These are phyloP conservation scores for Auricularia cornea DNA, from an alignment of 768 basidiomycete species.

Conservation along the genomic window DNA sequence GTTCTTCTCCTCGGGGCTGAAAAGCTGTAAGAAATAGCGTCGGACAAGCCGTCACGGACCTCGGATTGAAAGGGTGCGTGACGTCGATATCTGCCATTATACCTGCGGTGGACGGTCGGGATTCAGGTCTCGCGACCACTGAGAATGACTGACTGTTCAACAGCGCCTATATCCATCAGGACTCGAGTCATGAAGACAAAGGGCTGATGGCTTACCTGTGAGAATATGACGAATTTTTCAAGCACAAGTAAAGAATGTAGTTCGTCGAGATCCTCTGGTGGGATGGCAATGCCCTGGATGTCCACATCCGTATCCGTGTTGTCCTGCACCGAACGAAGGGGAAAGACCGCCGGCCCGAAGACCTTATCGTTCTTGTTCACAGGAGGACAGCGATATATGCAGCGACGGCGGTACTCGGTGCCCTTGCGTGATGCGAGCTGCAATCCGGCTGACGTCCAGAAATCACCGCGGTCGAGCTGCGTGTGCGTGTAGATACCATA, in stretches of 20 bases:
- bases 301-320: neutral
- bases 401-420: slow-evolving; percentile 46
- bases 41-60: no score
- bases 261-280: slow-evolving; percentile 14
- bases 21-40: neutral
- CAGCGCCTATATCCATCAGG: slow-evolving; percentile 14
- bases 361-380: slow-evolving; percentile 30
- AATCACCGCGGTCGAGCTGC: slow-evolving; percentile 30
- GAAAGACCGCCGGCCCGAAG: slow-evolving; percentile 47
- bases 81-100: slow-evolving; percentile 44
- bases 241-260: slow-evolving; percentile 54
- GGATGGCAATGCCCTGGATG: neutral
- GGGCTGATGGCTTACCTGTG: slow-evolving; percentile 23
- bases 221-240: slow-evolving; percentile 40
- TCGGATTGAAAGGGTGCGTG: slow-evolving; percentile 23
- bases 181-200: neutral
- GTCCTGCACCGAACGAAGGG: slow-evolving; percentile 24
- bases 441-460: slow-evolving; percentile 40
- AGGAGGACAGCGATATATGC: slow-evolving; percentile 33
- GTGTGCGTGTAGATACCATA: slow-evolving; percentile 45
- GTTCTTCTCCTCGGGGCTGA: slow-evolving; percentile 38
- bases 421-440: slow-evolving; percentile 38
- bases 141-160: slow-evolving; percentile 34
- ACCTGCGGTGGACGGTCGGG: slow-evolving; percentile 22
- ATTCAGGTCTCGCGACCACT: no score